Percentiles rank a stretch among this genome's conserved stretches.
Evolutionary conservation across 1,284 basidiomycete genomes (phyloP).

Genomic region (Fomitopsis betulina): DNA sequence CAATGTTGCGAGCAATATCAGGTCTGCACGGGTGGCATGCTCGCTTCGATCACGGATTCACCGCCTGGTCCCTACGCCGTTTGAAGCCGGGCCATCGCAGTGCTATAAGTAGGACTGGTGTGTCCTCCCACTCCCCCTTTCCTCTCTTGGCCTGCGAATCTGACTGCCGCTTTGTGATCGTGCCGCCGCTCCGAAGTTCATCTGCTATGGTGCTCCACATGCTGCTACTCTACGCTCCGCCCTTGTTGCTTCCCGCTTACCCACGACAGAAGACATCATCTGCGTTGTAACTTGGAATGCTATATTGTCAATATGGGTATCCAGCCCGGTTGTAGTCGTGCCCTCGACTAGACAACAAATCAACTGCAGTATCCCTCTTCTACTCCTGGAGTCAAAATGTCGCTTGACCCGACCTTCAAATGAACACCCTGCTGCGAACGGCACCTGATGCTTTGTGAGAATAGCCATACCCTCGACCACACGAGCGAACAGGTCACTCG

Average conservation of each 20-base stretch:
- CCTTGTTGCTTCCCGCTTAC: neutral
- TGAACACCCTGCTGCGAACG: neutral
- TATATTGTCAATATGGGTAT: neutral
- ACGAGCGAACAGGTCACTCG: neutral
- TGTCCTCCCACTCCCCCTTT: neutral
- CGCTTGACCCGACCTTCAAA: neutral
- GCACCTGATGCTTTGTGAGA: neutral
- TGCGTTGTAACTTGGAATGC: neutral
- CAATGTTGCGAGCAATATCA: neutral
- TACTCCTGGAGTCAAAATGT: no score
- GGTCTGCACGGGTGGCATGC: neutral
- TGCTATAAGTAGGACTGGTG: conserved; percentile 1
- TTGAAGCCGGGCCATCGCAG: neutral
- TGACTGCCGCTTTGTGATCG: neutral
- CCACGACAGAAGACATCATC: neutral
- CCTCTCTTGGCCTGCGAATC: neutral
- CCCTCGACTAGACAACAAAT: neutral
- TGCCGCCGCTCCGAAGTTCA: neutral
- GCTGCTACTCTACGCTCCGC: neutral
- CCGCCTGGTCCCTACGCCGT: neutral
- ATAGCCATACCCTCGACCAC: neutral
- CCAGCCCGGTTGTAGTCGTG: neutral
- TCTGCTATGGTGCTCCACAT: neutral
- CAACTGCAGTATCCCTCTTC: neutral
- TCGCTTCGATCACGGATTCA: neutral